Conservation (phyloP, 2,329 filamentous ascomycete species). For the Dactylonectria macrodidyma region DNA sequence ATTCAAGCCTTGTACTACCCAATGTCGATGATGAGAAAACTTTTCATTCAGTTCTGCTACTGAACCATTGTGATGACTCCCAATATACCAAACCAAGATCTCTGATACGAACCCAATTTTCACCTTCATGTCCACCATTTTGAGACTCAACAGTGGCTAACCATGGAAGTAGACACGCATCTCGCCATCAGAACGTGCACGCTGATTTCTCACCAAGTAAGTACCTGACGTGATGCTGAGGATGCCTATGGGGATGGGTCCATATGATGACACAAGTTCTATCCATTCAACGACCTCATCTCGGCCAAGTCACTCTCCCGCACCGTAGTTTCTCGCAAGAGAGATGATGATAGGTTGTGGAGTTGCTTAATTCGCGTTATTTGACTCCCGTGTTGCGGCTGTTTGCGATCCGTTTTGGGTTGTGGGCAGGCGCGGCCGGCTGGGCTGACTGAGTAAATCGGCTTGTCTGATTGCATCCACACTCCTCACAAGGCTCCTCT, state of each 20-base stretch:
- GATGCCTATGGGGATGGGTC: constrained; percentile 12
- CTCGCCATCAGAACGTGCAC: neutral
- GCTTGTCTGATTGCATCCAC: constrained; percentile 68
- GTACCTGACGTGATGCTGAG: constrained; percentile 28
- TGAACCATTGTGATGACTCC: constrained; percentile 77
- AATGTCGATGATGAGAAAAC: constrained; percentile 74
- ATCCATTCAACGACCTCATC: constrained; percentile 83
- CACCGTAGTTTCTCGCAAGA: constrained; percentile 68
- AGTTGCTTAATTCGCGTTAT: constrained; percentile 73
- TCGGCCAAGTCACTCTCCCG: constrained; percentile 80
- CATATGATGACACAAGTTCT: constrained; percentile 69
- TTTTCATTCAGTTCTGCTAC: constrained; percentile 82
- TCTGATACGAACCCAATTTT: constrained; percentile 61
- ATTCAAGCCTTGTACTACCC: neutral
- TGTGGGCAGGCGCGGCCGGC: constrained; percentile 65
- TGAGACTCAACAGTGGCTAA: constrained; percentile 30
- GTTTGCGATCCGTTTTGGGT: constrained; percentile 70
- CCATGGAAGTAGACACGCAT: constrained; percentile 7
- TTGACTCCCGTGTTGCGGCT: constrained; percentile 69
- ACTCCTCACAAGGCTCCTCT: constrained; percentile 3
- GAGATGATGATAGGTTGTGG: constrained; percentile 80
- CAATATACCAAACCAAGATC: constrained; percentile 75
- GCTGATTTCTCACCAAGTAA: constrained; percentile 18
- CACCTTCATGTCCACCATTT: constrained; percentile 9
- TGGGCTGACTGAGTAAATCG: constrained; percentile 77